These are phyloP conservation scores for Whalleya microplaca DNA, from an alignment of 2,329 filamentous ascomycete genomes.

Conservation along the genomic window DNA sequence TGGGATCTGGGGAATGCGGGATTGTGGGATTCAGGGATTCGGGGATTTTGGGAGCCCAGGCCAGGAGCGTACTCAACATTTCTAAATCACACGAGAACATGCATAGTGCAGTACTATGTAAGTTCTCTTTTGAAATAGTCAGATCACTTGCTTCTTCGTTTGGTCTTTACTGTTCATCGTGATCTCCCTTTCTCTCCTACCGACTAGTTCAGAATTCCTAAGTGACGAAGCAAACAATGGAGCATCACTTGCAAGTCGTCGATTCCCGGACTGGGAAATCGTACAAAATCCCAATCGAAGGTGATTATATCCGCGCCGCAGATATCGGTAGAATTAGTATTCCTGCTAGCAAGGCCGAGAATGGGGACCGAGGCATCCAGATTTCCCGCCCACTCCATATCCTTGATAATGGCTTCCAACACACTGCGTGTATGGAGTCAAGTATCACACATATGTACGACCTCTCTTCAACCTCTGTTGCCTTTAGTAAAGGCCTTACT, in stretches of 20 bases:
- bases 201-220: neutral
- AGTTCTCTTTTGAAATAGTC: constrained; percentile 11
- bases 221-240: constrained; percentile 17
- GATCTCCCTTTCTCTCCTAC: neutral
- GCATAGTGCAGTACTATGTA: neutral
- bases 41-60: constrained; percentile 19
- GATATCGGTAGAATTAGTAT: constrained; percentile 29
- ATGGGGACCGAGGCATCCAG: constrained; percentile 6
- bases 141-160: neutral
- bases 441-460: constrained; percentile 32
- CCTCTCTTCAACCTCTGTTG: neutral
- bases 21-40: constrained; percentile 25
- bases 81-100: neutral
- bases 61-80: constrained; percentile 5
- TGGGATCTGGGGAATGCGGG: constrained; percentile 19
- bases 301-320: constrained; percentile 27
- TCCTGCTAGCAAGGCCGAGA: constrained; percentile 11
- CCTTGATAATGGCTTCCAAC: constrained; percentile 30
- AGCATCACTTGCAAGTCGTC: constrained; percentile 27
- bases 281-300: constrained; percentile 30
- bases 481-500: neutral
- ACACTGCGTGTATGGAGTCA: constrained; percentile 34
- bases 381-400: constrained; percentile 25
- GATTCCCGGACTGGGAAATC: constrained; percentile 33
- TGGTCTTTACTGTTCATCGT: constrained; percentile 9